These are phyloP conservation scores for Linnemannia elongata DNA, from an alignment of 192 early-diverging fungal species.

Conservation along the genomic window DNA sequence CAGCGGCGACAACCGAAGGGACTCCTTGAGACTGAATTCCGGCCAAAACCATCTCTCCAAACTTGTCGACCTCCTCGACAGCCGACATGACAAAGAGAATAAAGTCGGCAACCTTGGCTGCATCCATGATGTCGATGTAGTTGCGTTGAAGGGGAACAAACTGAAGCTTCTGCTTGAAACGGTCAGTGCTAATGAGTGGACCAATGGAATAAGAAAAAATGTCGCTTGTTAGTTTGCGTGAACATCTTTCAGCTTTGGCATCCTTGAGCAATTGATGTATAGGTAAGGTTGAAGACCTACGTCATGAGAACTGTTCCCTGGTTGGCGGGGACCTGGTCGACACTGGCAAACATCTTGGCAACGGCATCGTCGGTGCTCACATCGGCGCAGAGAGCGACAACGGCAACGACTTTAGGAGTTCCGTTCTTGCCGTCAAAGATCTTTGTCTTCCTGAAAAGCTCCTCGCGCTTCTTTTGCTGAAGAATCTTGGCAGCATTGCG, in stretches of 20 bases:
- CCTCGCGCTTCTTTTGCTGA: conserved; percentile 88
- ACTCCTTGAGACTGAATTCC: conserved; percentile 93
- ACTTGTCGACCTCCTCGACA: conserved; percentile 91
- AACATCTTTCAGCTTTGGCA: background rate
- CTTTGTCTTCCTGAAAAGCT: conserved; percentile 76
- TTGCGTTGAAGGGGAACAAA: conserved; percentile 84
- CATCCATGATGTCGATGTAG: conserved; percentile 89
- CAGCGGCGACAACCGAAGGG: conserved; percentile 77
- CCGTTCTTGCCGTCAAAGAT: conserved; percentile 88
- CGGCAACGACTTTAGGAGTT: conserved; percentile 91
- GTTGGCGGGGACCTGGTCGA: conserved; percentile 54
- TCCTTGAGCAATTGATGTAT: background rate
- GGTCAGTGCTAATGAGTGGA: conserved; percentile 65
- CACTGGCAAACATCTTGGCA: conserved; percentile 63
- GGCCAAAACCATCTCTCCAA: conserved; percentile 88
- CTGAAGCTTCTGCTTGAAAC: conserved; percentile 94
- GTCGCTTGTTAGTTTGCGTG: background rate
- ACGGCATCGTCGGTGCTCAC: conserved; percentile 68
- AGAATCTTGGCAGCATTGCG: conserved; percentile 82
- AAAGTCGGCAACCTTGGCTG: conserved; percentile 93
- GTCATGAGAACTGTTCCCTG: conserved; percentile 53
- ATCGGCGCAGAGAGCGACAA: conserved; percentile 91
- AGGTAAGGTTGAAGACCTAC: conserved; percentile 18
- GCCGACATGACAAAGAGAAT: conserved; percentile 90
- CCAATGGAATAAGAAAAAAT: background rate